Base-by-base conservation (phyloP, 176 grass and related monocot genomes). In the Rhynchospora tenuis region DNA sequence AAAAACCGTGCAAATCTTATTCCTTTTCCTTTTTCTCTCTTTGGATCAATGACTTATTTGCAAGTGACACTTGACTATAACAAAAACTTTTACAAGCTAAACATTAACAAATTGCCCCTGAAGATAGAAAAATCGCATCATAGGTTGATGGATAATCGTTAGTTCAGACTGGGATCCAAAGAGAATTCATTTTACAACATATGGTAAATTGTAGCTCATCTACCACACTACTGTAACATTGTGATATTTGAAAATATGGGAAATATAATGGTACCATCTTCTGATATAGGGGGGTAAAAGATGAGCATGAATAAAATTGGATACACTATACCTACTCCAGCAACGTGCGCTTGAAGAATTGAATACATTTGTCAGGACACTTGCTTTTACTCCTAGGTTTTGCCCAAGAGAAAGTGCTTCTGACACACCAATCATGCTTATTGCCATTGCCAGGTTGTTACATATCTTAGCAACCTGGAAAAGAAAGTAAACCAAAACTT, bases 351-450 rank as follows among this genome's bases (percentile, higher is more conserved):
- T 98, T 78, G 95, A 95, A 86, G 92, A 95, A 80, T 98, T 98
- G 79, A 98, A 95, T 81, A 98, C 92, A 73, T 93, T 89, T 78
- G 92, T 91, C 68, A 98, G 87, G 65, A 86, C 84, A 59, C 68
- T 90, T 64, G 92, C 90, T 91, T 86, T 90, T 60, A 98, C 94
- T 50, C 95, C 95, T 64, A 95, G 88, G 73, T 89, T 93, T 58
- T 98, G 95, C 78, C 92, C 95, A 87, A 98, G 92, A 84, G 89
- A 80, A 91, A 98, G 90, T 14, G 95, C 92, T 90, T 98, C 92
- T 0, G 92, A 98, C 27, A 95, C 92, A 20, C 95, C 92, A 55
- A 98, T 89, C 92, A 95, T 95, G 80, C 90, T 98, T 75, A 98
- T 84, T 29, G 95, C 90, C 95, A 98, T 90, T 64, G 92, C 95